phyloP scores from a whole-genome alignment of 441 rosid species.

The Macaranga tanarius region DNA sequence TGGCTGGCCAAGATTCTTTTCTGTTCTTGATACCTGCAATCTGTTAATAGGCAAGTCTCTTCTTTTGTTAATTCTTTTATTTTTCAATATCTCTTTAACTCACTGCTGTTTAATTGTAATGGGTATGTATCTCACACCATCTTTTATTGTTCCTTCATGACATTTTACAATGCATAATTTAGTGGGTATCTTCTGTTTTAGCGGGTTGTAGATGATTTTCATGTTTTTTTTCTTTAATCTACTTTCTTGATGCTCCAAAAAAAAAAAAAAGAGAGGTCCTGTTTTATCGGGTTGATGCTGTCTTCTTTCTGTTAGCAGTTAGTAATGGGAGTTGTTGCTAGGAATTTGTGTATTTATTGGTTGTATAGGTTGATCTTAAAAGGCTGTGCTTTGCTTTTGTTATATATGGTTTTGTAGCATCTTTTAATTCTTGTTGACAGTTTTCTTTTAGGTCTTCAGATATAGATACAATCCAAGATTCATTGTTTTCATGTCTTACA shows the following conservation, averaged over 20 bases:
- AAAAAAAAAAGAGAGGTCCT: too few species aligned
- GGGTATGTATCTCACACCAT: too few species aligned
- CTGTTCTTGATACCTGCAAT: background rate
- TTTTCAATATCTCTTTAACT: too few species aligned
- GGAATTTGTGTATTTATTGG: background rate
- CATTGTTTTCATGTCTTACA: background rate
- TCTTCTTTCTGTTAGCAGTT: background rate
- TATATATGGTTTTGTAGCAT: background rate
- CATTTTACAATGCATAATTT: background rate
- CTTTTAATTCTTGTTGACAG: background rate
- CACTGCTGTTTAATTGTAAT: too few species aligned
- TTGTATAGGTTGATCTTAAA: background rate
- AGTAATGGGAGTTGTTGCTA: background rate
- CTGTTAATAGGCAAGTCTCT: background rate
- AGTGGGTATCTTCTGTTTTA: background rate
- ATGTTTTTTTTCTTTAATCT: background rate
- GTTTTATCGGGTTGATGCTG: too few species aligned
- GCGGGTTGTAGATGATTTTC: too few species aligned
- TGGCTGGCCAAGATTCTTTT: too few species aligned
- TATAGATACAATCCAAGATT: background rate
- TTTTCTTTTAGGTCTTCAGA: background rate
- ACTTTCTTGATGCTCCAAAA: background rate
- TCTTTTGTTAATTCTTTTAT: background rate
- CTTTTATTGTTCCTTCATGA: background rate
- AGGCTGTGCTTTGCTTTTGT: background rate